These are phyloP conservation scores for Rhodamnia argentea DNA, from an alignment of 345 rosid species.

Conservation along the genomic window DNA sequence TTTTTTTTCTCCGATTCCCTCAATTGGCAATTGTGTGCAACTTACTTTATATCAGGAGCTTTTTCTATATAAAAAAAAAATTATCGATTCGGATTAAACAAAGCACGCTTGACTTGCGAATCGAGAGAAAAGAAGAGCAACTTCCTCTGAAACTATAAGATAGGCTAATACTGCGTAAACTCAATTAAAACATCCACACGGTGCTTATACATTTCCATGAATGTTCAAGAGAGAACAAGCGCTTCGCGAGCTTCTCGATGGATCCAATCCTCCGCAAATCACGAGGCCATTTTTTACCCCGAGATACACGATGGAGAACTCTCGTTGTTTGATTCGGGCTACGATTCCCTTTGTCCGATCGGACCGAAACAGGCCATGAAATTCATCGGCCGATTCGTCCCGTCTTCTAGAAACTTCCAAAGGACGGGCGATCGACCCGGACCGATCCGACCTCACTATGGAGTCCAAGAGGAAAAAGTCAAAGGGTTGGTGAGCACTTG, in stretches of 20 bases:
- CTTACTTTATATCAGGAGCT: too few relatives aligned
- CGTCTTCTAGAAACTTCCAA: not conserved
- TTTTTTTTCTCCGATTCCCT: too few relatives aligned
- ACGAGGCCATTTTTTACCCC: not conserved
- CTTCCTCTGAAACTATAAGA: too few relatives aligned
- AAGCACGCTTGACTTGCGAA: too few relatives aligned
- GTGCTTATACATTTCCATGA: not conserved
- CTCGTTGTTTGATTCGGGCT: too few relatives aligned
- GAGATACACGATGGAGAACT: not conserved
- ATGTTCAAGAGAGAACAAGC: not conserved
- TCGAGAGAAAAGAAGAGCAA: too few relatives aligned
- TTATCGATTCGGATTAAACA: too few relatives aligned
- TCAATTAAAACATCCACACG: too few relatives aligned
- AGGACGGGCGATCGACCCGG: not conserved
- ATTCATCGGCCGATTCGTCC: not conserved
- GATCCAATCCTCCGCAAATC: not conserved
- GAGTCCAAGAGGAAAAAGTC: not conserved
- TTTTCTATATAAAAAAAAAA: too few relatives aligned
- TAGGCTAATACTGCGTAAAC: too few relatives aligned
- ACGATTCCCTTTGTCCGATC: not conserved
- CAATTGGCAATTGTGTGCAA: too few relatives aligned
- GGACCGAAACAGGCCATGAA: not conserved
- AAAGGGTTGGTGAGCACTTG: not conserved
- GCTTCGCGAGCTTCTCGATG: not conserved
- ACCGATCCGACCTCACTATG: not conserved